A percentile compares a stretch with the other conserved stretches of the same genome.
Conservation (phyloP, 1,139 yeast genomes). For the Scheffersomyces cryptocercus region DNA sequence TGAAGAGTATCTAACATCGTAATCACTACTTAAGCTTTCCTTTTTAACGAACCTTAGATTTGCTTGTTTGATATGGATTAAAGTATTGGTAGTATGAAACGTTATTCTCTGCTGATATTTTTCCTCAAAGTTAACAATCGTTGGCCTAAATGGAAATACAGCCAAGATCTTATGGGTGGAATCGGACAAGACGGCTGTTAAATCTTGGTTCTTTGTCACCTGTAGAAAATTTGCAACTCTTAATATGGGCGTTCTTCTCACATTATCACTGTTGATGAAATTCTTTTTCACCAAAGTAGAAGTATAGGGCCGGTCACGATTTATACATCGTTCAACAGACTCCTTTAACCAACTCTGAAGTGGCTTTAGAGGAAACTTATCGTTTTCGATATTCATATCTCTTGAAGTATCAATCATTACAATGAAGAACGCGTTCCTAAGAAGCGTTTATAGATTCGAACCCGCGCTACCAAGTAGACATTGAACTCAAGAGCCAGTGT, state of each 20-base stretch:
- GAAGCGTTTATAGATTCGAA: too few relatives aligned
- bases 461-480: too few relatives aligned
- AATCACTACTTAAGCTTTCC: not conserved
- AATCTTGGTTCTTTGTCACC: conserved; percentile 17
- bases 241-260: conserved; percentile 25
- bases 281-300: conserved; percentile 17
- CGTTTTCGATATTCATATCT: conserved; percentile 3
- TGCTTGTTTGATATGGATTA: conserved; percentile 27
- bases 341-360: conserved; percentile 26
- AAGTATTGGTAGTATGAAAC: conserved; percentile 24
- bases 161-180: conserved; percentile 31
- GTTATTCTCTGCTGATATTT: conserved; percentile 34
- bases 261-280: conserved; percentile 15
- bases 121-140: conserved; percentile 32
- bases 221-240: conserved; percentile 27
- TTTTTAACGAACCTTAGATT: conserved; percentile 22
- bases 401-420: not conserved
- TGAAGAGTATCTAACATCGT: too few relatives aligned
- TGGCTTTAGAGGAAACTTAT: conserved; percentile 20
- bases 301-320: conserved; percentile 9
- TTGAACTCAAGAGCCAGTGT: too few relatives aligned
- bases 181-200: conserved; percentile 36
- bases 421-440: not conserved
- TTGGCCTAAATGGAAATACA: conserved; percentile 26
- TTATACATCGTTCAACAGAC: conserved; percentile 2